Conservation (phyloP, 192 early-diverging fungal species). For the Phlyctochytrium arcticum region DNA sequence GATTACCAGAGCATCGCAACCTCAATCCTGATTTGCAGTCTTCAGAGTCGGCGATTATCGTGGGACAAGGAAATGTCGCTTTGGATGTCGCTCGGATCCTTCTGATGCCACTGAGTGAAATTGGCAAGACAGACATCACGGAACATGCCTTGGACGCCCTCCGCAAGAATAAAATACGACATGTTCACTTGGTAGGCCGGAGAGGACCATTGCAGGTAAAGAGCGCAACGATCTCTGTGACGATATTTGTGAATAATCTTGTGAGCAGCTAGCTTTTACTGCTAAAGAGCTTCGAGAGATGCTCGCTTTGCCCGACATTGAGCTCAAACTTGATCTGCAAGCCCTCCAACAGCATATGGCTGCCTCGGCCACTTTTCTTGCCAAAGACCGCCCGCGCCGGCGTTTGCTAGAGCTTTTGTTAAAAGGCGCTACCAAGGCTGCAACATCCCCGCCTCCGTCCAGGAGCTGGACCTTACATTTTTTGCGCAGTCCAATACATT, state of each 20-base stretch:
- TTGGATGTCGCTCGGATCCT: conserved; percentile 88
- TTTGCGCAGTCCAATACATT: conserved; percentile 62
- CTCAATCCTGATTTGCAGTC: conserved; percentile 55
- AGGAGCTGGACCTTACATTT: conserved; percentile 74
- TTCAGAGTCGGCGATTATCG: conserved; percentile 72
- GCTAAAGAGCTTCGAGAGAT: conserved; percentile 95
- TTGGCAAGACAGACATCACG: conserved; percentile 84
- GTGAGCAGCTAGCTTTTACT: conserved; percentile 72
- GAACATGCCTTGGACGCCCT: conserved; percentile 65
- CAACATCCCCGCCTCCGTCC: conserved; percentile 10
- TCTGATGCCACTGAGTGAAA: conserved; percentile 61
- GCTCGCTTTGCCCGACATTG: conserved; percentile 63
- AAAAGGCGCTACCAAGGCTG: conserved; percentile 48
- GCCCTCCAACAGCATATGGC: conserved; percentile 55
- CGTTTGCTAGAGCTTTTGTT: conserved; percentile 78
- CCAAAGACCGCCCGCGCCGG: conserved; percentile 61
- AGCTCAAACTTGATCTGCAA: conserved; percentile 58
- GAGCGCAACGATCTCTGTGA: neutral
- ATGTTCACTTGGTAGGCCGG: conserved; percentile 83
- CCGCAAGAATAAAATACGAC: conserved; percentile 62
- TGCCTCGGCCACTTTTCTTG: conserved; percentile 12
- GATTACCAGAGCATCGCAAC: conserved; percentile 63
- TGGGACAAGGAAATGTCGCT: conserved; percentile 95
- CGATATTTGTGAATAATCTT: neutral
- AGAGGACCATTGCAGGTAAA: conserved; percentile 87